A percentile compares a stretch with the other conserved stretches of the same genome.
These are phyloP conservation scores for Geranium rotundifolium DNA, from an alignment of 345 rosid genomes.

Conservation along the genomic window DNA sequence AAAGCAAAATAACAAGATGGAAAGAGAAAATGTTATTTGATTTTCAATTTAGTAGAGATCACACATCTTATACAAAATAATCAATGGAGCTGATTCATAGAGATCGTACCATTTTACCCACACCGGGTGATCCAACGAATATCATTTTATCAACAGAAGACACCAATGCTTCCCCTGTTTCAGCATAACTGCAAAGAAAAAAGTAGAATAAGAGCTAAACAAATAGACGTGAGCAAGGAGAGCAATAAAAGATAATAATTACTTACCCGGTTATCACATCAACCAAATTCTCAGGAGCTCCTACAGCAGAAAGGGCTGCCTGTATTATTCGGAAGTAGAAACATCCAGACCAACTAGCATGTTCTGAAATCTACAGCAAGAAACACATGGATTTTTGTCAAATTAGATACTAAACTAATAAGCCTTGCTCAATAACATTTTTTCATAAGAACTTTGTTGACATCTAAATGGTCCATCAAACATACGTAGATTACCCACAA, in stretches of 20 bases:
- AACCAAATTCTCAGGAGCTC: slow-evolving; percentile 93
- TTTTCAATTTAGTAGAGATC: not conserved
- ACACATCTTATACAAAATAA: not conserved
- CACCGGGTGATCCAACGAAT: slow-evolving; percentile 95
- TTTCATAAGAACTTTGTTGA: not conserved
- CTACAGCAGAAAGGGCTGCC: slow-evolving; percentile 92
- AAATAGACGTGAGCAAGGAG: slow-evolving; percentile 1
- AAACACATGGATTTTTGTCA: not conserved
- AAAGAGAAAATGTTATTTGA: not conserved
- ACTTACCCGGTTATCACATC: slow-evolving; percentile 87
- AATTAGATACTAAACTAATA: not conserved
- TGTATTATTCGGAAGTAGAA: slow-evolving; percentile 89
- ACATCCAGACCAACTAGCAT: slow-evolving; percentile 95
- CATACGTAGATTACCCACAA: not conserved
- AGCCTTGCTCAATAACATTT: not conserved
- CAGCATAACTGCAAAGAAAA: slow-evolving; percentile 54
- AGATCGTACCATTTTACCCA: slow-evolving; percentile 77
- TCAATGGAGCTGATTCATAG: not conserved
- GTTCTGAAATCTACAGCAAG: slow-evolving; percentile 60
- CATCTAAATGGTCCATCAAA: not conserved
- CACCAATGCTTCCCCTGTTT: slow-evolving; percentile 93
- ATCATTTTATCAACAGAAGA: slow-evolving; percentile 87
- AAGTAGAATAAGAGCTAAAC: slow-evolving; percentile 9
- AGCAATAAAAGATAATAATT: slow-evolving; percentile 3
- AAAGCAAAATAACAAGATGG: slow-evolving; percentile 2